Evolutionary conservation across 495 filamentous ascomycete species (phyloP).

Genomic region (Neurospora sp.): DNA sequence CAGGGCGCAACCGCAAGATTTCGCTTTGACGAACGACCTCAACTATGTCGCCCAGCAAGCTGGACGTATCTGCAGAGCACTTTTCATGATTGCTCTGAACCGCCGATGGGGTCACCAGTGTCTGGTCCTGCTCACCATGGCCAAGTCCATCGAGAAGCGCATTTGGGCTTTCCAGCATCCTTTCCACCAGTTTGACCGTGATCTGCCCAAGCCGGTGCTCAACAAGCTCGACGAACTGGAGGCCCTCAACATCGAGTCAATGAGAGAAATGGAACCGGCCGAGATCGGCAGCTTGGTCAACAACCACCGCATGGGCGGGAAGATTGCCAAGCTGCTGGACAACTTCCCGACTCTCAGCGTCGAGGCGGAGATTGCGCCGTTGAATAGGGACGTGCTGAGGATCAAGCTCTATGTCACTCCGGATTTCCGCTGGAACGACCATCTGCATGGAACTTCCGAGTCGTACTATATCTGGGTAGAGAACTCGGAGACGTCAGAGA

Average conservation of each 20-base stretch:
- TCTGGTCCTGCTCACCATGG: slow-evolving; percentile 73
- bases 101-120: slow-evolving; percentile 92
- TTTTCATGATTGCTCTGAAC: slow-evolving; percentile 97
- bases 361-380: slow-evolving; percentile 86
- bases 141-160: slow-evolving; percentile 92
- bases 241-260: slow-evolving; percentile 61
- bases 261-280: slow-evolving; percentile 82
- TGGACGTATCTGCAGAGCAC: slow-evolving; percentile 81
- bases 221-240: slow-evolving; percentile 72
- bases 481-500: slow-evolving; percentile 93
- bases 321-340: slow-evolving; percentile 67
- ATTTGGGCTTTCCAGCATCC: slow-evolving; percentile 94
- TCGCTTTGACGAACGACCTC: slow-evolving; percentile 79
- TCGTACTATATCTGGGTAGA: slow-evolving; percentile 99
- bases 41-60: slow-evolving; percentile 95
- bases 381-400: slow-evolving; percentile 88
- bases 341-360: slow-evolving; percentile 88
- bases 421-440: slow-evolving; percentile 93
- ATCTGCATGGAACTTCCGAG: slow-evolving; percentile 87
- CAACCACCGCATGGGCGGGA: slow-evolving; percentile 74
- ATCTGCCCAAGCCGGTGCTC: slow-evolving; percentile 66
- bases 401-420: slow-evolving; percentile 77
- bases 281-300: slow-evolving; percentile 91
- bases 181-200: slow-evolving; percentile 75
- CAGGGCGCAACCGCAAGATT: slow-evolving; percentile 78